phyloP scores from a whole-genome alignment of 2,329 filamentous ascomycete genomes.

The Purpureocillium takamizusanense region DNA sequence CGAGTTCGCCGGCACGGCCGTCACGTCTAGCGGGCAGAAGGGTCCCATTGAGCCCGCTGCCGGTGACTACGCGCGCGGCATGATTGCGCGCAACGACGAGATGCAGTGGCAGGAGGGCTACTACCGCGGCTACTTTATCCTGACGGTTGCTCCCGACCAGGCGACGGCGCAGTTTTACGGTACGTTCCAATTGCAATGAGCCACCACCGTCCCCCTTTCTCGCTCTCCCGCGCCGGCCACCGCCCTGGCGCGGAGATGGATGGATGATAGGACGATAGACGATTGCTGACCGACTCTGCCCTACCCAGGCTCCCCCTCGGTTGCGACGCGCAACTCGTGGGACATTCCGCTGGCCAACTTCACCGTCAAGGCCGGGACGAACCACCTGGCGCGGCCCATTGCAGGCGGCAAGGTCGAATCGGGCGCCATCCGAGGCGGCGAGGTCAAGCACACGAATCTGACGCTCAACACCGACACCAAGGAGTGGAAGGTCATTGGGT shows the following conservation, averaged over 20 bases:
- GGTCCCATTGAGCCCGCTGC: conserved; percentile 45
- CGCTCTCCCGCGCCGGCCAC: no score
- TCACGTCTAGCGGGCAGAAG: conserved; percentile 49
- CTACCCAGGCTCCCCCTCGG: conserved; percentile 35
- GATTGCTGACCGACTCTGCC: no score
- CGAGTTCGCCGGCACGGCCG: conserved; percentile 59
- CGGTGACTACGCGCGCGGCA: conserved; percentile 38
- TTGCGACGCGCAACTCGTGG: conserved; percentile 49
- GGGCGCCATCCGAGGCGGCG: conserved; percentile 43
- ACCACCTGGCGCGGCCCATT: conserved; percentile 39
- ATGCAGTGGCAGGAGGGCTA: conserved; percentile 67
- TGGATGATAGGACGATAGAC: no score
- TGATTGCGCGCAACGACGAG: conserved; percentile 45
- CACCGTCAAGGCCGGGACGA: conserved; percentile 53
- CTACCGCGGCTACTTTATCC: conserved; percentile 65
- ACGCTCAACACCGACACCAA: conserved; percentile 25
- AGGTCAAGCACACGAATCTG: conserved; percentile 39
- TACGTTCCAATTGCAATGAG: conserved; percentile 17
- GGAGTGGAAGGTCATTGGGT: conserved; percentile 14
- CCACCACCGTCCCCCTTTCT: no score
- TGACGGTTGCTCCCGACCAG: conserved; percentile 46
- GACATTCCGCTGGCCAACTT: conserved; percentile 64
- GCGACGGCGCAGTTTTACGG: conserved; percentile 59
- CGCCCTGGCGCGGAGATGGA: no score
- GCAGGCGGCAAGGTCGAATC: conserved; percentile 37